Conservation (phyloP, 495 filamentous ascomycete genomes). For the Aspergillus hancockii region DNA sequence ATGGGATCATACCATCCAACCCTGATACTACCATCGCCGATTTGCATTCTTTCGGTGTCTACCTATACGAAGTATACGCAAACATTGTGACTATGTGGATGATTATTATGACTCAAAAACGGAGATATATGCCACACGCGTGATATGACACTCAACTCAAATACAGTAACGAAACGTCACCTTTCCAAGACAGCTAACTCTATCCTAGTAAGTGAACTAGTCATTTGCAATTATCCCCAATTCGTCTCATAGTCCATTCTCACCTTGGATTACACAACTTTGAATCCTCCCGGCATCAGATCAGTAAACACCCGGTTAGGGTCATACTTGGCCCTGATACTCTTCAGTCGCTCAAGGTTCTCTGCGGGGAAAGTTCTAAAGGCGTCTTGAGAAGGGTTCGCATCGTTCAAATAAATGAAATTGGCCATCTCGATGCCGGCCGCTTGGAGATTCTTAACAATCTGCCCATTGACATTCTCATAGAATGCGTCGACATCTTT, state of each 20-base stretch:
- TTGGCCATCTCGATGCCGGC: constrained; percentile 13
- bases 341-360: constrained; percentile 25
- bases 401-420: constrained; percentile 54
- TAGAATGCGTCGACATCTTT: constrained; percentile 20
- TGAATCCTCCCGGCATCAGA: constrained; percentile 12
- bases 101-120: too few species aligned
- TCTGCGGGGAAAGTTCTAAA: constrained; percentile 30
- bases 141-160: too few species aligned
- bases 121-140: too few species aligned
- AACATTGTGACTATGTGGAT: too few species aligned
- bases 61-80: too few species aligned
- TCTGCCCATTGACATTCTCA: constrained; percentile 6
- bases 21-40: too few species aligned
- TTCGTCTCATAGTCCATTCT: not conserved
- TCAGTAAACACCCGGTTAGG: constrained; percentile 25
- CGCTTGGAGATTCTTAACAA: constrained; percentile 5
- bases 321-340: constrained; percentile 27
- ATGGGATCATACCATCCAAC: not conserved
- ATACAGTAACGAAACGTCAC: too few species aligned
- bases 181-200: not conserved
- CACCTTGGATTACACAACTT: not conserved
- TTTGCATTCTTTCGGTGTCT: not conserved
- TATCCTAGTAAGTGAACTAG: not conserved
- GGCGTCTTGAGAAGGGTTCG: constrained; percentile 20
- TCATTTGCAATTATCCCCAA: not conserved